Percentiles rank a stretch among this genome's conserved stretches.
Conservation (phyloP, 495 filamentous ascomycete species). For the Aspergillus asperescens region DNA sequence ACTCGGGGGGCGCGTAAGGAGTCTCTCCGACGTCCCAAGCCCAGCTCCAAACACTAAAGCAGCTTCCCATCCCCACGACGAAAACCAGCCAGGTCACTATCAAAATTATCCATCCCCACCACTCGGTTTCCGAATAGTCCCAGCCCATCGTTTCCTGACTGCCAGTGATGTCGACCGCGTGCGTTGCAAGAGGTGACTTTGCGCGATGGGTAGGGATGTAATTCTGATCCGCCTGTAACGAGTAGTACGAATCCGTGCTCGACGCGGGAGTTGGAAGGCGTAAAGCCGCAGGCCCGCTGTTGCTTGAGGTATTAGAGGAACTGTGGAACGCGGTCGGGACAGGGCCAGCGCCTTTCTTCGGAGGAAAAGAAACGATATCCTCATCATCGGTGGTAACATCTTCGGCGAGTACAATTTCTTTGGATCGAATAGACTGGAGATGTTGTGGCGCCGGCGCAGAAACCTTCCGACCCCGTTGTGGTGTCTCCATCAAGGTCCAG, state of each 20-base stretch:
- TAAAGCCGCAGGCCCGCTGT: slow-evolving; percentile 16
- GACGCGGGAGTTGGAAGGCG: slow-evolving; percentile 47
- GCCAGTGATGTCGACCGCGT: slow-evolving; percentile 32
- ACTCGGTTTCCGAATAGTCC: slow-evolving; percentile 90
- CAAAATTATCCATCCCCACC: slow-evolving; percentile 94
- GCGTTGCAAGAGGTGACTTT: slow-evolving; percentile 57
- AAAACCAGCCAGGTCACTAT: slow-evolving; percentile 90
- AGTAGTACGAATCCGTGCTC: slow-evolving; percentile 65
- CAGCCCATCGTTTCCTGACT: slow-evolving; percentile 47
- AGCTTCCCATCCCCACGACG: slow-evolving; percentile 91
- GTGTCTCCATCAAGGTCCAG: slow-evolving; percentile 27
- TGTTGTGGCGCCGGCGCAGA: slow-evolving; percentile 16
- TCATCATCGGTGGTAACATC: slow-evolving; percentile 77
- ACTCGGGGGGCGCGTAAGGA: slow-evolving; percentile 84
- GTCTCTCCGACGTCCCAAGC: slow-evolving; percentile 98
- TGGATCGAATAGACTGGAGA: slow-evolving; percentile 30
- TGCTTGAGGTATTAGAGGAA: slow-evolving; percentile 8
- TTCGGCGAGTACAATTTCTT: slow-evolving; percentile 56
- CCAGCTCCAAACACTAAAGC: slow-evolving; percentile 98
- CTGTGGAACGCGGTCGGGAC: slow-evolving; percentile 23
- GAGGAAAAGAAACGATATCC: slow-evolving; percentile 58
- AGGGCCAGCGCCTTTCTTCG: slow-evolving; percentile 24
- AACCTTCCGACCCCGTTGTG: slow-evolving; percentile 19
- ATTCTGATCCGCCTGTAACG: slow-evolving; percentile 32
- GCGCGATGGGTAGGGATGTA: slow-evolving; percentile 44